phyloP scores from a whole-genome alignment of 176 grass and related monocot genomes.

The Luzula sylvatica region DNA sequence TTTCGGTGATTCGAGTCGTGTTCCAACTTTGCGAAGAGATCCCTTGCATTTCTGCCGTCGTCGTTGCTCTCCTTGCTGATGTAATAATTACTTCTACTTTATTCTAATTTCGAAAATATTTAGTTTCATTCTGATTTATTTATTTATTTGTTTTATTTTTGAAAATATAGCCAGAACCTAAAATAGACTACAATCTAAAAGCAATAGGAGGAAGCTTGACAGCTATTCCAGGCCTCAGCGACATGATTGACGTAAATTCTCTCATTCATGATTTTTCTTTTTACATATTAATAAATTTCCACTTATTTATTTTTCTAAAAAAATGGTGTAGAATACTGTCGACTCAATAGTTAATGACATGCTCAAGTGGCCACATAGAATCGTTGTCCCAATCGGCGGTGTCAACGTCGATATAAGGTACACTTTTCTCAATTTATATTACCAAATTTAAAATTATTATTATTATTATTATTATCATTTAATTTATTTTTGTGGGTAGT shows the following conservation, averaged over 20 bases:
- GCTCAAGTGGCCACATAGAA: slow-evolving; percentile 93
- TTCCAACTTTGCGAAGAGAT: slow-evolving; percentile 96
- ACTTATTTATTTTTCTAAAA: slow-evolving; percentile 28
- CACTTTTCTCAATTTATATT: slow-evolving; percentile 14
- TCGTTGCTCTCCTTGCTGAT: slow-evolving; percentile 88
- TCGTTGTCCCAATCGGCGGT: slow-evolving; percentile 72
- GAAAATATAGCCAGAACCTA: slow-evolving; percentile 85
- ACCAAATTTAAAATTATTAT: slow-evolving; percentile 6
- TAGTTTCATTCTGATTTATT: slow-evolving; percentile 13
- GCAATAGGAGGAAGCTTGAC: slow-evolving; percentile 94
- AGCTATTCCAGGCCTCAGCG: slow-evolving; percentile 85
- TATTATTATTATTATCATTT: slow-evolving; percentile 7
- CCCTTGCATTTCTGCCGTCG: slow-evolving; percentile 93
- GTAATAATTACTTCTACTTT: slow-evolving; percentile 31
- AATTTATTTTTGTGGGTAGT: slow-evolving; percentile 38
- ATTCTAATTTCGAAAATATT: slow-evolving; percentile 8
- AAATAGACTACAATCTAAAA: slow-evolving; percentile 93
- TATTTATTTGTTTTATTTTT: slow-evolving; percentile 27
- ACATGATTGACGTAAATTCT: slow-evolving; percentile 93
- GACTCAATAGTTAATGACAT: slow-evolving; percentile 91
- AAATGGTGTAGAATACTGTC: slow-evolving; percentile 63
- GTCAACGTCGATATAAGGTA: slow-evolving; percentile 73
- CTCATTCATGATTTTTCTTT: background rate
- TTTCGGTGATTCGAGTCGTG: slow-evolving; percentile 80
- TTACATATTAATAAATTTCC: slow-evolving; percentile 14